Base-by-base conservation (phyloP, 306 rosid species). In the Argentina anserina region DNA sequence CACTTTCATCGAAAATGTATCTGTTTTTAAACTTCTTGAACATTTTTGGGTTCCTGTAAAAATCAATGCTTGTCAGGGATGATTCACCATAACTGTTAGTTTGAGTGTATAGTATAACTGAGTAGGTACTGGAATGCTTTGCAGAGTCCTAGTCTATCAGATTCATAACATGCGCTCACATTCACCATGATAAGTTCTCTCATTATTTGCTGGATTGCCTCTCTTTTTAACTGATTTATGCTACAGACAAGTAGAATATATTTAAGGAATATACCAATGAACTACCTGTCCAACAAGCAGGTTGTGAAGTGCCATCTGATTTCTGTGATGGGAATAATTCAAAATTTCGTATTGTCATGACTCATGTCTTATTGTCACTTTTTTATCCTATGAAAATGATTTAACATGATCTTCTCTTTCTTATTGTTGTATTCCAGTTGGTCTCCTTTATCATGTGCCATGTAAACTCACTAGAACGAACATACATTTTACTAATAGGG, bases 401-500 rank as follows among this genome's bases (percentile, higher is more conserved):
- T 50, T 21, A 1, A 71, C 52, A 1, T 9, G 50, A 33, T 23
- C 4, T 33, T 9, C 21, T 28, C 31, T 17, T 64, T 65, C 3
- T 55, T 10, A 1, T 23, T 31, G 9, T 9, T 47, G 14, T 49
- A 10, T 9, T 3, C 15, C 26, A 1, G 9, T 71, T 72, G 36
- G 9, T 68, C 17, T 34, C 29, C 73, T 63, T 1, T 7, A 21
- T 43, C 53, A 52, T 12, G 12, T 72, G 2, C 49, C 39, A 43
- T 67, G 39, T 33, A 71, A 23, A 53, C 46, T 55, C 28, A 43
- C 65, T 55, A 43, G 47, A 72, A 69, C 23, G 15, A 45, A 28
- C 63, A 28, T 82, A 56, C 45, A 50, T 31, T 72, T 80, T 74
- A 29, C 43, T 34, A 26, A 41, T 72, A 93, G 98, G 97, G 91